Base-by-base conservation (phyloP, 163 green algal species). In the Chlamydomonas reinhardtii region DNA sequence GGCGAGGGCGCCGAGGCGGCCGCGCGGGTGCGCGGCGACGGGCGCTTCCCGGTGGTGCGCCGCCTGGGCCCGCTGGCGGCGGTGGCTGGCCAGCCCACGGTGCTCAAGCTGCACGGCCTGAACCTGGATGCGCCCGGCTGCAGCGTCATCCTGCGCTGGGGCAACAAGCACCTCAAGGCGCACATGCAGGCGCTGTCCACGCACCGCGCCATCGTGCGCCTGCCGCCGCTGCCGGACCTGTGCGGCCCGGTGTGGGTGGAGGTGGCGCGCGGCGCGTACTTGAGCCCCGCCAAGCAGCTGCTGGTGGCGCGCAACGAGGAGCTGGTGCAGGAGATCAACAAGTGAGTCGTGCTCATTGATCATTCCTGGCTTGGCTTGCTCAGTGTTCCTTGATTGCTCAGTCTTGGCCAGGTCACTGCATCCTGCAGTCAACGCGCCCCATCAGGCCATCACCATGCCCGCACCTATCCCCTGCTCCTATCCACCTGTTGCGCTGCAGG, bases 201-300 rank as follows among this genome's bases (percentile, higher is more conserved):
- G 14, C 56, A 79, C 70, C 81, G 71, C 9, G 81, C 81, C 4
- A 17, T 80, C 31, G 85, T 72, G 69, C 54, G 39, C 27, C 76
- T 90, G 85, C 85, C 85, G 70, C 70, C 70, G 20, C 43, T 85
- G 43, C 72, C 78, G 14, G 59, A 76, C 65, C 3, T 74, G 29
- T 90, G 86, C 61, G 89, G 86, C 62, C 71, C 92, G 68, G 52
- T 90, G 52, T 91, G 89, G 87, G 76, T 94, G 43, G 92, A 94
- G 83, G 70, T 89, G 16, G 48, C 62, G 0, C 74, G 82, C 20
- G 90, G 89, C 19, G 87, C 92, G 12, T 94, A 83, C 72, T 70
- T 91, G 11, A 86, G 62, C 34, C 32, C 71, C 70, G 43, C 86
- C 16, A 81, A 83, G 73, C 92, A 91, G 27, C 68, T 94, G 83